Evolutionary conservation across 116 monocot genomes (phyloP), one percentile per base, ranked within the genome.

Genomic region (Zostera marina): DNA sequence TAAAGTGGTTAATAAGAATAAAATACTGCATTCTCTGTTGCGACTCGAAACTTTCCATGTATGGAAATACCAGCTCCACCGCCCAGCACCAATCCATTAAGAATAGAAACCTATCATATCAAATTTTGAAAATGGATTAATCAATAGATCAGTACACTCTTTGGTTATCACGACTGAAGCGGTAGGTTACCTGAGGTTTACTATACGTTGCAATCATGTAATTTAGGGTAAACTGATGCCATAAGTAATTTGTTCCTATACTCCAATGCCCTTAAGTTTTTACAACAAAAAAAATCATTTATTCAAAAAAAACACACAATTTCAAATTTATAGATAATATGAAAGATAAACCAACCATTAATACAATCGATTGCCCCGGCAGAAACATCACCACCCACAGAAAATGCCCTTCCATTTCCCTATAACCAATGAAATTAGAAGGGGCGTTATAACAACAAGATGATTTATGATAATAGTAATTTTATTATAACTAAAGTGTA

Each of bases 341-440:
- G 17, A 49, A 6, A 49, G 20, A 16, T n/a, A 40, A 58, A 86
- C 86, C 82, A 73, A n/a, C n/a, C n/a, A n/a, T 83, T 44, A 66
- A 11, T 67, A 32, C 83, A 52, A 64, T 73, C 60, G 63, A 63
- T 71, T 7, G 32, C 76, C 9, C 89, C 80, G 62, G 79, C 79
- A 59, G 82, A 60, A 67, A 89, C 89, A 76, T 96, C 96, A 66
- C 96, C 96, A 70, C 96, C 96, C 47, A 89, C 96, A 78, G 89
- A 96, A 78, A 96, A 96, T 72, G 96, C 96, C 72, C 85, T 85
- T 70, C 96, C 96, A 66, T 80, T 70, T 22, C 96, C 96, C 96
- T 94, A 48, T 55, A 58, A 58, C 12, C 42, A 42, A 59, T 38
- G 14, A 56, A 32, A 32, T n/a, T n/a, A n/a, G n/a, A n/a, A n/a